Conservation (phyloP, 1,284 basidiomycete species). For the Ustilago cynodontis region DNA sequence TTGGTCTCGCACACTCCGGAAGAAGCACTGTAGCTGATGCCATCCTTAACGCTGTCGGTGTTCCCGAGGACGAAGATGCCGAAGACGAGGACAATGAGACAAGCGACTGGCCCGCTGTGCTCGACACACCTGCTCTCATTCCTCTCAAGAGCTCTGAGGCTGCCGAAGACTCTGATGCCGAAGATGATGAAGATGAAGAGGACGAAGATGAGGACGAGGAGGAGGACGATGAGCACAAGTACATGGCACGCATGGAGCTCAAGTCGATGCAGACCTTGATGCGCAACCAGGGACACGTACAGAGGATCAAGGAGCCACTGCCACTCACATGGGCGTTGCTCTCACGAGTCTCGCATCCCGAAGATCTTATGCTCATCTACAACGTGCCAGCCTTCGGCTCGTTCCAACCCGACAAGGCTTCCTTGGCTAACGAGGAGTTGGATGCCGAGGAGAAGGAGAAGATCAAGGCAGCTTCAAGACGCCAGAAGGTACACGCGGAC, state of each 20-base stretch:
- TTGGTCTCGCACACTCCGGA: constrained; percentile 61
- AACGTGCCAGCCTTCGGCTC: constrained; percentile 66
- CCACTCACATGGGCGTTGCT: constrained; percentile 60
- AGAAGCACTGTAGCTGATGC: constrained; percentile 55
- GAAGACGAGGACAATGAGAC: constrained; percentile 43
- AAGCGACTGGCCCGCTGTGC: constrained; percentile 55
- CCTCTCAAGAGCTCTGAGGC: constrained; percentile 39
- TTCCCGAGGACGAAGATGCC: constrained; percentile 38
- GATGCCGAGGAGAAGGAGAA: constrained; percentile 44
- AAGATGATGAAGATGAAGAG: constrained; percentile 25
- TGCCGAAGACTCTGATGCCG: constrained; percentile 27
- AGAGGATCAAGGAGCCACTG: constrained; percentile 64
- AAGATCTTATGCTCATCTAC: constrained; percentile 66
- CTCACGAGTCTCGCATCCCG: constrained; percentile 56
- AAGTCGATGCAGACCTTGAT: constrained; percentile 59
- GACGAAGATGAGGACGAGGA: constrained; percentile 36
- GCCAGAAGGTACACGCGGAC: constrained; percentile 59
- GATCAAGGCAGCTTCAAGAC: constrained; percentile 37
- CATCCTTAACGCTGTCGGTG: constrained; percentile 52
- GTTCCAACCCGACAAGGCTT: constrained; percentile 49
- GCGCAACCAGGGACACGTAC: constrained; percentile 65
- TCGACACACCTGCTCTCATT: constrained; percentile 61
- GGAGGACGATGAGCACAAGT: constrained; percentile 47
- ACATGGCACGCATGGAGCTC: constrained; percentile 46
- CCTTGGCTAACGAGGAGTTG: constrained; percentile 47